Evolutionary conservation across 228 moss, liverwort and hornwort species (phyloP).

Genomic region (Sphagnum magellanicum): DNA sequence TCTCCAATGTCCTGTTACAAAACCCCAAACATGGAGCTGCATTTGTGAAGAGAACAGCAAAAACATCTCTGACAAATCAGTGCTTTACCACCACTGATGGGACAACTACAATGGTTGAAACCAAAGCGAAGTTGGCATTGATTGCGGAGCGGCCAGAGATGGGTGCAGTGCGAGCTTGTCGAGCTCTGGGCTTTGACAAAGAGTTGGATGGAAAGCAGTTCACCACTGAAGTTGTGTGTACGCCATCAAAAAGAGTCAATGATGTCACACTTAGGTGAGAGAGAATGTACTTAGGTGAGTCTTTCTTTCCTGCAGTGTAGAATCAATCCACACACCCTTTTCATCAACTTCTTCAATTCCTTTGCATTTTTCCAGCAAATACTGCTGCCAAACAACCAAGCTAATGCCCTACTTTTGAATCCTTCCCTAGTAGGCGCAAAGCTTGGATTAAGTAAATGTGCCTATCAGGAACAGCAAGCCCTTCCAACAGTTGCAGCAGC

Average conservation of each 20-base stretch:
- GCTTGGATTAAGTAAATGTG: too few relatives aligned
- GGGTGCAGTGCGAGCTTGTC: background rate
- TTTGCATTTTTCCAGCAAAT: too few relatives aligned
- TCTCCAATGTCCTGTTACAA: background rate
- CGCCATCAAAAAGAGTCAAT: slow-evolving; percentile 50
- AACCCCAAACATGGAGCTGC: background rate
- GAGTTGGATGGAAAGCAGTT: slow-evolving; percentile 36
- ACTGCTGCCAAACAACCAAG: too few relatives aligned
- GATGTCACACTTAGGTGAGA: too few relatives aligned
- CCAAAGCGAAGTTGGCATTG: slow-evolving; percentile 20
- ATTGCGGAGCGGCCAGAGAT: slow-evolving; percentile 17
- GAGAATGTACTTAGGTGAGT: too few relatives aligned
- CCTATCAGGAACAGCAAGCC: too few relatives aligned
- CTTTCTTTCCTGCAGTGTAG: too few relatives aligned
- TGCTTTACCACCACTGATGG: slow-evolving; percentile 34
- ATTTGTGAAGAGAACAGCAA: background rate
- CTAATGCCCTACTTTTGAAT: too few relatives aligned
- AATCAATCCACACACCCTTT: too few relatives aligned
- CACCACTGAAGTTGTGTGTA: slow-evolving; percentile 41
- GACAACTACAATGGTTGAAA: slow-evolving; percentile 2
- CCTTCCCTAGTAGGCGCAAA: too few relatives aligned
- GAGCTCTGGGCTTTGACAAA: slow-evolving; percentile 28
- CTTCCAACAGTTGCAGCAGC: too few relatives aligned
- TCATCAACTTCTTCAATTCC: too few relatives aligned
- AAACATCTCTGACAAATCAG: slow-evolving; percentile 13